A percentile compares a stretch with the other conserved stretches of the same genome.
Conservation (phyloP, 2,329 filamentous ascomycete species). For the Pseudogymnoascus verrucosus region DNA sequence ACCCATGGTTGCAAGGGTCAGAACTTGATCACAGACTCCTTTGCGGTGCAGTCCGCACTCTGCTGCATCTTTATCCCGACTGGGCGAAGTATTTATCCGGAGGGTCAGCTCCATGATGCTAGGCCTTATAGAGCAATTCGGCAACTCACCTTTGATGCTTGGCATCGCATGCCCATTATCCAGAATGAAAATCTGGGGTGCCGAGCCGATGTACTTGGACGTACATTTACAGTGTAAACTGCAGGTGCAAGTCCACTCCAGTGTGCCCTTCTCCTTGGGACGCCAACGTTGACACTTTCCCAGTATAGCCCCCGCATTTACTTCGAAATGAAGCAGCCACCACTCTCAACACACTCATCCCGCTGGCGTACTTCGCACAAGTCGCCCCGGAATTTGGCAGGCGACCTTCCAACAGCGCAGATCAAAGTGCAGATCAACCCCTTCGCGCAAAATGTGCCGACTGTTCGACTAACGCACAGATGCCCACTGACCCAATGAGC, state of each 20-base stretch:
- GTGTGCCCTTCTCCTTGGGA: background rate
- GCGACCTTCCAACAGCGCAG: background rate
- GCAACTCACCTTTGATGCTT: background rate
- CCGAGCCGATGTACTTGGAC: background rate
- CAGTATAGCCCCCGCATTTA: background rate
- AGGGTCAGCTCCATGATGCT: background rate
- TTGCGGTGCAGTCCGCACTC: background rate
- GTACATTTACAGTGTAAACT: background rate
- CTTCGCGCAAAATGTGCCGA: background rate
- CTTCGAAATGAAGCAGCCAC: background rate
- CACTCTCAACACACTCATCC: background rate
- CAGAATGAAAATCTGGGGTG: background rate
- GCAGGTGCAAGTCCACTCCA: background rate
- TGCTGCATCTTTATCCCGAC: background rate
- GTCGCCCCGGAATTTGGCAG: background rate
- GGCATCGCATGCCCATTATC: conserved; percentile 2
- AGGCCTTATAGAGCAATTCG: background rate
- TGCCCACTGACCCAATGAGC: background rate
- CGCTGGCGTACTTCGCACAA: background rate
- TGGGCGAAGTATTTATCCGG: conserved; percentile 3
- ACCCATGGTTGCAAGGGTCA: background rate
- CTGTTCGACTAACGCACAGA: background rate
- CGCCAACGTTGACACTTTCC: background rate
- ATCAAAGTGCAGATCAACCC: conserved; percentile 1
- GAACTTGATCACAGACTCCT: background rate